phyloP scores from a whole-genome alignment of 2,329 filamentous ascomycete species.

The Nemania diffusa region DNA sequence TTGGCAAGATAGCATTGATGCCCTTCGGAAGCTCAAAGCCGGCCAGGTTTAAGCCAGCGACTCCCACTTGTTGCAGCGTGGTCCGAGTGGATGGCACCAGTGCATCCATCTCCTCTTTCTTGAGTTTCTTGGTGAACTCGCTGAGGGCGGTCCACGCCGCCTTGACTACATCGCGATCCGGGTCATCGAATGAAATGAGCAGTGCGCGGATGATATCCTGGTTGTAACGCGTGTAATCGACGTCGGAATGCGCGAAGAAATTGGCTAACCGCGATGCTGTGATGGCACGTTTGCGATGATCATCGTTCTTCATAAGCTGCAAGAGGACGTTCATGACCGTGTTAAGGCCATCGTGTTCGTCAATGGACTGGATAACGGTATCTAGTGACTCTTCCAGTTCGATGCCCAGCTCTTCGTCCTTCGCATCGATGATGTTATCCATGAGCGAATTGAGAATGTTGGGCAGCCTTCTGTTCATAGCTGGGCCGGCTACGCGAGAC shows the following conservation, averaged over 20 bases:
- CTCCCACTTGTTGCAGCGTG: slow-evolving; percentile 86
- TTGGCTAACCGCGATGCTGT: slow-evolving; percentile 83
- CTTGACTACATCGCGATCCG: slow-evolving; percentile 85
- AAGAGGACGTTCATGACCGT: slow-evolving; percentile 95
- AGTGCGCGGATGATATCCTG: slow-evolving; percentile 92
- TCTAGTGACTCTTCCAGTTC: slow-evolving; percentile 88
- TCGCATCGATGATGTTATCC: slow-evolving; percentile 85
- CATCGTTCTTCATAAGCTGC: slow-evolving; percentile 87
- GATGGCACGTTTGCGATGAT: slow-evolving; percentile 82
- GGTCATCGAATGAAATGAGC: slow-evolving; percentile 91
- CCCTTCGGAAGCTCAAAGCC: slow-evolving; percentile 96
- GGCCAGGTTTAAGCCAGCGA: slow-evolving; percentile 82
- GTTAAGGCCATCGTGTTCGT: slow-evolving; percentile 95
- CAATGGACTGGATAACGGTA: slow-evolving; percentile 88
- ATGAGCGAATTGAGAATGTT: slow-evolving; percentile 93
- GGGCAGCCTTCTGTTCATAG: slow-evolving; percentile 90
- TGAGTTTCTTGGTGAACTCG: slow-evolving; percentile 87
- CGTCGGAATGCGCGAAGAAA: slow-evolving; percentile 82
- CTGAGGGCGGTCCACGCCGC: slow-evolving; percentile 87
- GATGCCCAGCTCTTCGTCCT: slow-evolving; percentile 75
- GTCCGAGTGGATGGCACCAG: slow-evolving; percentile 88
- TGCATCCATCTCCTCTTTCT: slow-evolving; percentile 98
- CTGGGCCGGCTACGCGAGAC: slow-evolving; percentile 86
- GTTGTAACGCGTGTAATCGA: slow-evolving; percentile 96
- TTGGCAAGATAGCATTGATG: slow-evolving; percentile 94